Evolutionary conservation across 179 eudicot genomes (phyloP), one percentile per base, ranked within the genome.

Genomic region (Beta corolliflora): DNA sequence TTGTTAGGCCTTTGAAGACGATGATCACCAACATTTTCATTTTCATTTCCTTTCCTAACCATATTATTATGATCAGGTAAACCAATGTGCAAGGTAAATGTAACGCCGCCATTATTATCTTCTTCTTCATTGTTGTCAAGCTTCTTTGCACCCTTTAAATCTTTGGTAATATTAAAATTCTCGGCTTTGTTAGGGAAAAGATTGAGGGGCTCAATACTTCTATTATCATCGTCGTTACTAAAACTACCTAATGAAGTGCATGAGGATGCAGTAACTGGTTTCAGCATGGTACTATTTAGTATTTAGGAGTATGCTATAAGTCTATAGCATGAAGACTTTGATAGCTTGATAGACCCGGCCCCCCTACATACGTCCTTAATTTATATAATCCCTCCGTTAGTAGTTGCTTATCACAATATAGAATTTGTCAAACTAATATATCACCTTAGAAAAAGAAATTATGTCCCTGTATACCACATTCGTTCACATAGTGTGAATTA

Each of bases 31-130:
- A 18, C 12, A 61, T 56, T 64, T 16, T 46, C 78, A 77, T 36
- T 13, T 69, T 48, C 52, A 36, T 36, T 36, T 36, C 56, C 75
- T 58, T 56, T 84, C 44, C 9, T 70, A 63, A 14, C 23, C 75
- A 61, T 45, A 58, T 9, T 14, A 65, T 31, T 50, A 12, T 81
- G 75, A 77, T 78, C 84, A 0, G 96, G 90, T 86, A 86, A 85
- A 31, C 92, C 94, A 61, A 92, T 92, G 78, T 86, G 90, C 78
- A 92, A 83, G 41, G 87, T 91, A 36, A 91, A 86, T 13, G 76
- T 75, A 16, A 86, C 86, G 60, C 81, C 88, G 9, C 79, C 77
- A 5, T 77, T 63, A 10, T 81, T 81, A 2, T 50, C 50, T 55
- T 81, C 77, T 10, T 79, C 75, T 50, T 79, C 76, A 1, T 77